Base-by-base conservation (phyloP, 2,329 filamentous ascomycete genomes). In the Neonectria faginata region DNA sequence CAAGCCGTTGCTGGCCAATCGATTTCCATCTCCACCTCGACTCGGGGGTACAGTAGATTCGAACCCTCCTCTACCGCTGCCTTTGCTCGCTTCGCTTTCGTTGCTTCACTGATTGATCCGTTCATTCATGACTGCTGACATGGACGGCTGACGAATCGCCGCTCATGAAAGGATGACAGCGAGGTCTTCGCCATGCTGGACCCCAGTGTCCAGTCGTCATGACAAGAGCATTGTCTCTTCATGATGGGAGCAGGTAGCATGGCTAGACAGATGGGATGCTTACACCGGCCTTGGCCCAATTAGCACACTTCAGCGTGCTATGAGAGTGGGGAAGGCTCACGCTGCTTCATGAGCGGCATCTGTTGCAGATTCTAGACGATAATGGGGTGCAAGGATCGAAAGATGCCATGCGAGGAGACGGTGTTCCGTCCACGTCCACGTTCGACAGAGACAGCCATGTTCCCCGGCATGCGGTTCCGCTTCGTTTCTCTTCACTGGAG, bases 261-360 rank as follows among this genome's bases (percentile, higher is more conserved):
- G 61, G 45, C 50, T 56, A 56, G 51, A 56, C 61, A 64, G 61
- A 64, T 64, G 55, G 61, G 61, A 60, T 64, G 61, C 61, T 64
- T 55, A 59, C 66, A 61, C 29, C 57, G 57, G 52, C 27, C 54
- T 47, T 27, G 58, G 51, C 25, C 63, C 63, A 67, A 67, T 67
- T 60, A 67, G 22, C 61, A 51, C 56, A 52, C 44, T 29, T 36
- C 36, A 16, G 25, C 29, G 45, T 39, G 36, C 53, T 54, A 53
- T 52, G 27, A 41, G 39, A 64, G 66, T 60, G 66, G 64, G 51
- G 60, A 60, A 59, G 20, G 48, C 50, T 44, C 50, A 29, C 47
- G 45, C 44, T 59, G 45, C 44, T 59, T 55, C 56, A 55, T 59
- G 51, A 59, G 55, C 56, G 48, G 57, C 53, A 55, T 45, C 48